phyloP scores from a whole-genome alignment of 257 asterid genomes.

The Fraxinus cuspidata region DNA sequence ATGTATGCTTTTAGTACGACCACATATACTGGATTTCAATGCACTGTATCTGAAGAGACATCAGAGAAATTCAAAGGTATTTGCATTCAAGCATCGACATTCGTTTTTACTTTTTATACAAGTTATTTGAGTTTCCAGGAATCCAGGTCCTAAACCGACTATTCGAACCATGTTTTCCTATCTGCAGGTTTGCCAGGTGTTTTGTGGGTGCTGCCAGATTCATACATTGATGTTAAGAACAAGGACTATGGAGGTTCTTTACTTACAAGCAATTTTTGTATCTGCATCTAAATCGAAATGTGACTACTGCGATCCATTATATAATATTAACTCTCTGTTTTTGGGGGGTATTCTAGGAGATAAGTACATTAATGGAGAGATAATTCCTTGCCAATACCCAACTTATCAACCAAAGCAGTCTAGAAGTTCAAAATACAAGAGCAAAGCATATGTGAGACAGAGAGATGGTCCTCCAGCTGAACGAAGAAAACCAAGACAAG shows the following conservation, averaged over 20 bases:
- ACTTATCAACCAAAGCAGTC: conserved; percentile 90
- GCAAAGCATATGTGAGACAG: conserved; percentile 94
- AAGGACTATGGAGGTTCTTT: conserved; percentile 95
- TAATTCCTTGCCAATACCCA: conserved; percentile 89
- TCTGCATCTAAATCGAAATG: neutral
- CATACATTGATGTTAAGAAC: conserved; percentile 94
- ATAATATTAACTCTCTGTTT: neutral
- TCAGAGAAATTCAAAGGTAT: conserved; percentile 96
- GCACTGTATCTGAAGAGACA: conserved; percentile 97
- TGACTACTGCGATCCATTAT: neutral
- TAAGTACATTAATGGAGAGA: conserved; percentile 91
- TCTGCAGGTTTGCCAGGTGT: conserved; percentile 92
- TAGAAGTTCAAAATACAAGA: conserved; percentile 62
- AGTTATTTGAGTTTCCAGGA: neutral
- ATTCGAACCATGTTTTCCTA: neutral
- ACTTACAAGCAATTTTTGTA: too few relatives aligned
- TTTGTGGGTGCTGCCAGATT: conserved; percentile 96
- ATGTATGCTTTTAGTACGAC: conserved; percentile 99
- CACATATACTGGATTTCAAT: conserved; percentile 94
- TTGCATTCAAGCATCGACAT: conserved; percentile 14
- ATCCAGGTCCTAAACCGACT: neutral
- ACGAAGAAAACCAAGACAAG: conserved; percentile 62
- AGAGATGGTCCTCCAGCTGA: conserved; percentile 95
- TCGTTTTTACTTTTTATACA: neutral
- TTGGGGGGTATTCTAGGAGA: conserved; percentile 53